A percentile compares a stretch with the other conserved stretches of the same genome.
phyloP scores from a whole-genome alignment of 352 stramenopile genomes.

The Thraustotheca clavata region DNA sequence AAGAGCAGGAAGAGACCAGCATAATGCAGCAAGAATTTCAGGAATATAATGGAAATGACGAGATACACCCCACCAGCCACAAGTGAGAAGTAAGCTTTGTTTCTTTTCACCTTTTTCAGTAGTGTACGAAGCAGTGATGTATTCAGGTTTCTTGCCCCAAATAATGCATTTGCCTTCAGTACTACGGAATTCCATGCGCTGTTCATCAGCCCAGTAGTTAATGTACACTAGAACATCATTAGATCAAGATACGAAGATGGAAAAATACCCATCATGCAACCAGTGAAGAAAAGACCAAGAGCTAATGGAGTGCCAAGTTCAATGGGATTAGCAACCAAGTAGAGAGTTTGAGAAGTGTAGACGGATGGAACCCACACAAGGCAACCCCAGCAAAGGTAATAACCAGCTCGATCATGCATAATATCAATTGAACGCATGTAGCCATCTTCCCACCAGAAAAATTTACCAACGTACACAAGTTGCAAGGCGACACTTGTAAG shows the following conservation, averaged over 20 bases:
- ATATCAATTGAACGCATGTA: constrained; percentile 99
- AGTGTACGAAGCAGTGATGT: constrained; percentile 90
- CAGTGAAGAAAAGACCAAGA: constrained; percentile 47
- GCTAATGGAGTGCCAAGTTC: constrained; percentile 38
- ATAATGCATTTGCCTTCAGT: constrained; percentile 81
- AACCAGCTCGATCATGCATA: constrained; percentile 90
- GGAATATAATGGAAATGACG: constrained; percentile 95
- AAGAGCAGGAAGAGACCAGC: constrained; percentile 59
- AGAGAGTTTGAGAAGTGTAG: constrained; percentile 94
- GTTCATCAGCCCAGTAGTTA: constrained; percentile 94
- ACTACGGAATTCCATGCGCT: constrained; percentile 89
- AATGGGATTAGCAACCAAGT: constrained; percentile 87
- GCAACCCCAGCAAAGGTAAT: constrained; percentile 96
- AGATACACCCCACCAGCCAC: constrained; percentile 91
- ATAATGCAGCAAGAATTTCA: constrained; percentile 82
- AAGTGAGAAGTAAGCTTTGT: constrained; percentile 85
- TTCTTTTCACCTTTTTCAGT: constrained; percentile 84
- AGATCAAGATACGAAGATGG: background rate
- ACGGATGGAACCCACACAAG: constrained; percentile 95
- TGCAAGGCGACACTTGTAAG: constrained; percentile 79
- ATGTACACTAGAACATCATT: constrained; percentile 58
- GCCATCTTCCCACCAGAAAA: constrained; percentile 93
- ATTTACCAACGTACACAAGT: constrained; percentile 95
- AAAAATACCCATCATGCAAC: constrained; percentile 66
- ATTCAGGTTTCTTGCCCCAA: constrained; percentile 88